These are phyloP conservation scores for Xylariaceae sp. DNA, from an alignment of 2,329 filamentous ascomycete genomes.

Conservation along the genomic window DNA sequence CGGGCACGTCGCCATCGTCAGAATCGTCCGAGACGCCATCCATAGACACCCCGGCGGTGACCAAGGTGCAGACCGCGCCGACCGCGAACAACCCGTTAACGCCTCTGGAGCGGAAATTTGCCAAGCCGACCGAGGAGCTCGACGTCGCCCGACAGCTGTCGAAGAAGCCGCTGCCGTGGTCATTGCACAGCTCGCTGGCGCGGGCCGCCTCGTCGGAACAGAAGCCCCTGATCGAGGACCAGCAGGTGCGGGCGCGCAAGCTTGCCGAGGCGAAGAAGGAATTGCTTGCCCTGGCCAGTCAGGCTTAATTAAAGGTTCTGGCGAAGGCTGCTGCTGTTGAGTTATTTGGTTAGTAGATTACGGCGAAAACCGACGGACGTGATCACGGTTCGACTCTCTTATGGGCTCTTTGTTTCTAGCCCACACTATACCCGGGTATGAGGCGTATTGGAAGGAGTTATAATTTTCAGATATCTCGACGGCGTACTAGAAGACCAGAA, in stretches of 20 bases:
- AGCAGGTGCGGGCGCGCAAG: conserved; percentile 42
- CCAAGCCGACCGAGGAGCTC: conserved; percentile 30
- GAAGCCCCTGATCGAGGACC: conserved; percentile 26
- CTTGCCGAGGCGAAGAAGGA: conserved; percentile 53
- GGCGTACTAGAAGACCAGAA: conserved; percentile 16
- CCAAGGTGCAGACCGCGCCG: conserved; percentile 26
- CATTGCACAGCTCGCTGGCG: conserved; percentile 33
- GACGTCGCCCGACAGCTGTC: conserved; percentile 37
- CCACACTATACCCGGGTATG: conserved; percentile 27
- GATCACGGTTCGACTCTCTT: neutral
- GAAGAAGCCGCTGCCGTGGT: conserved; percentile 33
- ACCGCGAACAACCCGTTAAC: conserved; percentile 30
- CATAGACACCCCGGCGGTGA: conserved; percentile 22
- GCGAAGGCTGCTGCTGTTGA: no score
- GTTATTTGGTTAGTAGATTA: neutral
- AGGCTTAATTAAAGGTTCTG: conserved; percentile 15
- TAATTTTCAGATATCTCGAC: conserved; percentile 13
- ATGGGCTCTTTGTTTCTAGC: conserved; percentile 13
- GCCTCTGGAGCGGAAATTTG: conserved; percentile 32
- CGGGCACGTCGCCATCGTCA: neutral
- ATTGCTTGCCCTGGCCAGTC: conserved; percentile 41
- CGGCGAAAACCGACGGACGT: neutral
- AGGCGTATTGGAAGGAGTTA: conserved; percentile 28
- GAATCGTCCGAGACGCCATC: conserved; percentile 5
- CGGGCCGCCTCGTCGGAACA: conserved; percentile 25